Evolutionary conservation across 129 eudicot species (phyloP), one percentile per base, ranked within the genome.

Genomic region (Saussurea involucrata): DNA sequence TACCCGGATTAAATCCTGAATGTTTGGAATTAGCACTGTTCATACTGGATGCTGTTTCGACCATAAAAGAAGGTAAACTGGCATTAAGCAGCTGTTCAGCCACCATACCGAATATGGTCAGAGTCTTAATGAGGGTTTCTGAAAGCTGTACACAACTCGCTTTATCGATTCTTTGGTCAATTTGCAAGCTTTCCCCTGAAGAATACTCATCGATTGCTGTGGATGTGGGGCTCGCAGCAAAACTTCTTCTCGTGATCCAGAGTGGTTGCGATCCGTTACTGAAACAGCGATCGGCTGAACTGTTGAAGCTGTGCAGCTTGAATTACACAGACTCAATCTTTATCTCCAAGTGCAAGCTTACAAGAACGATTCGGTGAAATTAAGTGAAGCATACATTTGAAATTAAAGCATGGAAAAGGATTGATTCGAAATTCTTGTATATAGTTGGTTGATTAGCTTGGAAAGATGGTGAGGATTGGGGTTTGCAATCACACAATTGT

Each of bases 291-390:
- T 86, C 90, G 8, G 80, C 85, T 6, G 90, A 86, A 69, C 81
- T 86, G 4, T 83, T 86, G 61, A 86, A 86, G 85, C 83, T 86
- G 0, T 86, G 90, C 80, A 86, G 90, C 68, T 73, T 86, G 64
- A 86, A 86, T 73, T 86, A 81, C 60, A 67, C 87, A 5, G 90
- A 80, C 73, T 83, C 90, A 22, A 83, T 86, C 63, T 86, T 86
- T 68, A 83, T 86, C 24, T 86, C 90, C 61, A 83, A 86, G 75
- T 86, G 90, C 82, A 86, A 86, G 83, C 83, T 86, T 55, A 86
- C 90, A 24, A 73, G 90, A 80, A 83, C 90, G 24, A 80, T 80
- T 10, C 76, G 86, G 61, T 86, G 79, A 83, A 78, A 71, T 27
- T 1, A 61, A 76, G 55, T 53, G 0, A 61, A 76, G 66, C 20